These are phyloP conservation scores for Aspergillus amoenus DNA, from an alignment of 2,329 filamentous ascomycete species.

Conservation along the genomic window DNA sequence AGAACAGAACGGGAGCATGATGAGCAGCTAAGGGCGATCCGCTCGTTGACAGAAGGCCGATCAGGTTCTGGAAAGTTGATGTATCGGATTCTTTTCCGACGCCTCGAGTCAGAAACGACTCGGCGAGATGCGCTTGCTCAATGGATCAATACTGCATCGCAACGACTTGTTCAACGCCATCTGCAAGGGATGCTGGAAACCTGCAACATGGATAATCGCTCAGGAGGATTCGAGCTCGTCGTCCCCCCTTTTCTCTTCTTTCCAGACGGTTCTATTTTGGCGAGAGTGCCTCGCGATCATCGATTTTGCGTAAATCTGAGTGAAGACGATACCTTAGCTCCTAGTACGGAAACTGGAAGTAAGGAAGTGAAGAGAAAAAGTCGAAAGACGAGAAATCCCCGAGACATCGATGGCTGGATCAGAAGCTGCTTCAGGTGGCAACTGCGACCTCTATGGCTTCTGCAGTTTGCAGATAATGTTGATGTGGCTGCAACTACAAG, in stretches of 20 bases:
- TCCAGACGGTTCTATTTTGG: neutral
- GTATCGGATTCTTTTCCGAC: conserved; percentile 11
- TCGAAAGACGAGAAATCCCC: neutral
- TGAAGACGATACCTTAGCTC: neutral
- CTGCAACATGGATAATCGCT: conserved; percentile 7
- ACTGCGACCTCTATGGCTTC: conserved; percentile 3
- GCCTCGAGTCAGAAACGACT: conserved; percentile 5
- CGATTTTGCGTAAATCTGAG: neutral
- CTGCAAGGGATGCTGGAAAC: conserved; percentile 24
- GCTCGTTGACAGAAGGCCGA: conserved; percentile 20
- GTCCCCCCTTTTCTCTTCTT: neutral
- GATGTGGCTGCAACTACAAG: conserved; percentile 1
- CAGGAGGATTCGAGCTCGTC: neutral
- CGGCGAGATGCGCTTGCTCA: conserved; percentile 12
- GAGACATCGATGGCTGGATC: neutral
- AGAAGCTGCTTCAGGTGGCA: neutral
- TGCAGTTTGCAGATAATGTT: conserved; percentile 8
- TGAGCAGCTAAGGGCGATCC: conserved; percentile 3
- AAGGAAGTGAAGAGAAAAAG: neutral
- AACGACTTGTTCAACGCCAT: conserved; percentile 9
- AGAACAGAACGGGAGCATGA: neutral
- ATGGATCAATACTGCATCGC: conserved; percentile 11
- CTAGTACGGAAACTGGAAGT: neutral
- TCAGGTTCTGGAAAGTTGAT: conserved; percentile 24
- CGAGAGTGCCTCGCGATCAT: neutral